These are phyloP conservation scores for Leptographium radiaticola DNA, from an alignment of 2,329 filamentous ascomycete genomes.

Conservation along the genomic window DNA sequence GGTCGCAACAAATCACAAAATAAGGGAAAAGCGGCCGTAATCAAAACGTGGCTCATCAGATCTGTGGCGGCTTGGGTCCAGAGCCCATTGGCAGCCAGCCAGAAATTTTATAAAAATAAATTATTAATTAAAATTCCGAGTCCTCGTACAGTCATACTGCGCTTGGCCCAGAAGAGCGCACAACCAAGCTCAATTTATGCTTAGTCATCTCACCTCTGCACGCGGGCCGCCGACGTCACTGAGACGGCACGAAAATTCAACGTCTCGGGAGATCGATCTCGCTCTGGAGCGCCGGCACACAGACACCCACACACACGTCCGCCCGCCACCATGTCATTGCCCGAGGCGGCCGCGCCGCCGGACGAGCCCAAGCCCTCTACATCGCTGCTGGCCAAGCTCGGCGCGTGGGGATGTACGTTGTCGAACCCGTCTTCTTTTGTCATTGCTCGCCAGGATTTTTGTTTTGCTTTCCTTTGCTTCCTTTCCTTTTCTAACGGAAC, in stretches of 20 bases:
- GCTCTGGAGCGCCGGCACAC: too few species aligned
- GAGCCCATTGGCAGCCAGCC: background rate
- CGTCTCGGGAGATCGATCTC: too few species aligned
- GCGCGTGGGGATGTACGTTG: slow-evolving; percentile 14
- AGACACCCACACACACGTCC: background rate
- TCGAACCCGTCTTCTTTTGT: background rate
- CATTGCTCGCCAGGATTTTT: background rate
- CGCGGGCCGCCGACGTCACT: too few species aligned
- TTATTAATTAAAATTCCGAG: too few species aligned
- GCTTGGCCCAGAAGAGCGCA: too few species aligned
- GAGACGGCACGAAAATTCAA: too few species aligned
- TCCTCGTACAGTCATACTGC: too few species aligned
- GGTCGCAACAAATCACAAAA: background rate
- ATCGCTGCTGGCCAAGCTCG: slow-evolving; percentile 9
- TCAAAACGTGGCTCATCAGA: background rate
- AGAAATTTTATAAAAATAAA: too few species aligned
- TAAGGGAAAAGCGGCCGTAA: background rate
- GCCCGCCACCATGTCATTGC: background rate
- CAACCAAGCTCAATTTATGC: too few species aligned
- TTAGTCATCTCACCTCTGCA: background rate
- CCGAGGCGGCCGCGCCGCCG: background rate
- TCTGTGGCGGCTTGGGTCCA: background rate
- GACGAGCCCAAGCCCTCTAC: background rate
- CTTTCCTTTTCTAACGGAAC: background rate
- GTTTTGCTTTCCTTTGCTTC: background rate